These are phyloP conservation scores for Jaminaea rosea DNA, from an alignment of 1,284 basidiomycete genomes.

Conservation along the genomic window DNA sequence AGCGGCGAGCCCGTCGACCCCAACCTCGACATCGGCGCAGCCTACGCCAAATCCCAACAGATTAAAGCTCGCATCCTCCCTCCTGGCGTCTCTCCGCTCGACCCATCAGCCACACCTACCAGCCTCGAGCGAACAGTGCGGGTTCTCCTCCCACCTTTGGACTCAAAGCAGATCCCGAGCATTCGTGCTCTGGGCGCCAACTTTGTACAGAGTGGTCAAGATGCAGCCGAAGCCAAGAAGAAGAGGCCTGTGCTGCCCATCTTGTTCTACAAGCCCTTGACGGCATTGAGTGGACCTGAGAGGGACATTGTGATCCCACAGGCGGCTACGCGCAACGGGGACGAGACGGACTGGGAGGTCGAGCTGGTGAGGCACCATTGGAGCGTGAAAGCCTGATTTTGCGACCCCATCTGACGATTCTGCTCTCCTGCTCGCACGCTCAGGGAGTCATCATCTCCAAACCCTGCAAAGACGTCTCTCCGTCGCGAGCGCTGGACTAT, in stretches of 20 bases:
- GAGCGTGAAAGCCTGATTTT: not conserved
- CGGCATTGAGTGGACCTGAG: constrained; percentile 15
- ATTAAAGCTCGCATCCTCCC: constrained; percentile 13
- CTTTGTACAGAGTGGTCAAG: constrained; percentile 15
- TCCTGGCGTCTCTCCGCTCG: constrained; percentile 3
- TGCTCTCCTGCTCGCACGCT: not conserved
- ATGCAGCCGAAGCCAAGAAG: constrained; percentile 11
- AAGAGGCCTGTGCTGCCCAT: constrained; percentile 23
- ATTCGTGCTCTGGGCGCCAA: constrained; percentile 10
- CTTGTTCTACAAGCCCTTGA: constrained; percentile 27
- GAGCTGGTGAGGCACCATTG: constrained; percentile 17
- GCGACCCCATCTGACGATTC: not conserved
- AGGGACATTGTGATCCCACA: constrained; percentile 19
- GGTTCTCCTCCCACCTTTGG: constrained; percentile 17
- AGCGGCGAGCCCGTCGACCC: constrained; percentile 25
- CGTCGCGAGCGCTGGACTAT: constrained; percentile 13
- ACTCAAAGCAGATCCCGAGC: constrained; percentile 3
- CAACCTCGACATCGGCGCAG: constrained; percentile 17
- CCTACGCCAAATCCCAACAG: constrained; percentile 8
- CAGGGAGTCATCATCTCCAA: constrained; percentile 14
- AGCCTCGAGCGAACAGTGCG: constrained; percentile 14
- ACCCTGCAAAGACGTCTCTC: constrained; percentile 17
- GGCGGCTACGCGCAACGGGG: constrained; percentile 7
- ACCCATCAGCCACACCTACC: not conserved
- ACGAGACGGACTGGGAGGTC: constrained; percentile 31